phyloP scores from a whole-genome alignment of 2,329 filamentous ascomycete species.

The Camillea tinctor region DNA sequence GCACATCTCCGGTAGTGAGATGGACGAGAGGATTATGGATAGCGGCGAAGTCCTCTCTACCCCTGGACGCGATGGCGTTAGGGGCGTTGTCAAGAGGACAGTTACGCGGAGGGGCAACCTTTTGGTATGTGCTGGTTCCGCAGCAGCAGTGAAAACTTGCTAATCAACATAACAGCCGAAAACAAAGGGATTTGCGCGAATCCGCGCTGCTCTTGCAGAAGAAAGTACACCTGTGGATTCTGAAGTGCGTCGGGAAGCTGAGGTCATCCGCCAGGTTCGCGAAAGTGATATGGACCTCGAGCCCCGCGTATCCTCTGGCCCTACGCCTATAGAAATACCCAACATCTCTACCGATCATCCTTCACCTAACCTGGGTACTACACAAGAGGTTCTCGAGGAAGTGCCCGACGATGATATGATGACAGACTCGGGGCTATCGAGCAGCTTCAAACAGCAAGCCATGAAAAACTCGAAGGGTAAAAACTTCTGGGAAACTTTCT shows the following conservation, averaged over 20 bases:
- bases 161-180: constrained; percentile 66
- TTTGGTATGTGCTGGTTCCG: constrained; percentile 55
- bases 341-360: constrained; percentile 60
- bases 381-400: constrained; percentile 65
- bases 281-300: constrained; percentile 76
- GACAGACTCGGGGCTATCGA: constrained; percentile 55
- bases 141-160: constrained; percentile 6
- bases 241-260: constrained; percentile 86
- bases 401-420: constrained; percentile 69
- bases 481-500: constrained; percentile 77
- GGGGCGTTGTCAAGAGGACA: constrained; percentile 75
- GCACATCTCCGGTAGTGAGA: constrained; percentile 78
- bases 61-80: constrained; percentile 55
- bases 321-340: constrained; percentile 43
- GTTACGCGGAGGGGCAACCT: constrained; percentile 89
- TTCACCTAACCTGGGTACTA: constrained; percentile 64
- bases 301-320: constrained; percentile 36
- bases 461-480: constrained; percentile 70
- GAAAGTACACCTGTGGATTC: constrained; percentile 85
- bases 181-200: constrained; percentile 91
- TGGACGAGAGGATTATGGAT: constrained; percentile 63
- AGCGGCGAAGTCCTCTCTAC: constrained; percentile 43
- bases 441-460: constrained; percentile 73
- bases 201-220: constrained; percentile 84
- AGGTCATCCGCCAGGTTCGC: constrained; percentile 91